These are phyloP conservation scores for Pythium guiyangense DNA, from an alignment of 352 stramenopile genomes.

Conservation along the genomic window DNA sequence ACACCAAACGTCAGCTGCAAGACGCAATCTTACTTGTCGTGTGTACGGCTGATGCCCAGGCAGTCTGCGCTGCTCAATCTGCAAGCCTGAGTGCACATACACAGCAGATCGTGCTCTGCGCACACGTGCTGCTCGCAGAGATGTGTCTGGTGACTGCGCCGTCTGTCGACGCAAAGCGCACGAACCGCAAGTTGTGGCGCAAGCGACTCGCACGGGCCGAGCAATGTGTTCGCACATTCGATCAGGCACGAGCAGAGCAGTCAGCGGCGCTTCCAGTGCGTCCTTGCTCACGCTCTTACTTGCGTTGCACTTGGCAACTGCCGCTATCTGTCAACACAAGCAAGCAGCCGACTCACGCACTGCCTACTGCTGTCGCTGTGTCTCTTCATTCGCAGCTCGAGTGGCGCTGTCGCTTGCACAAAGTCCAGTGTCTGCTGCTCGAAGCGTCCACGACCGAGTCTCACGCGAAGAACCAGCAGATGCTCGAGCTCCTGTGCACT, in stretches of 20 bases:
- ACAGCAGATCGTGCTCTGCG: slow-evolving; percentile 21
- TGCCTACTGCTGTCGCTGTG: background rate
- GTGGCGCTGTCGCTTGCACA: slow-evolving; percentile 42
- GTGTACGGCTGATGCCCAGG: slow-evolving; percentile 13
- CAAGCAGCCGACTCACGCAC: background rate
- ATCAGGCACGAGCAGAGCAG: slow-evolving; percentile 16
- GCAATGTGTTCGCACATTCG: slow-evolving; percentile 28
- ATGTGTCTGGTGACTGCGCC: slow-evolving; percentile 40
- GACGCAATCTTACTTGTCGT: background rate
- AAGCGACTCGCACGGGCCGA: slow-evolving; percentile 44
- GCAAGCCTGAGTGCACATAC: slow-evolving; percentile 11
- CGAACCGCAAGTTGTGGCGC: slow-evolving; percentile 43
- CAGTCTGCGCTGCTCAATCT: slow-evolving; percentile 21
- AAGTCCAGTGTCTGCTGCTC: slow-evolving; percentile 49
- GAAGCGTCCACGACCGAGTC: slow-evolving; percentile 41
- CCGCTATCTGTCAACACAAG: too few species aligned
- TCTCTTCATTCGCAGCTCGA: slow-evolving; percentile 22
- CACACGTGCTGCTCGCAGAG: slow-evolving; percentile 55
- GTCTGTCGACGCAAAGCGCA: slow-evolving; percentile 26
- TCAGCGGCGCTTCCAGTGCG: background rate
- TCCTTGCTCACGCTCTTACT: background rate
- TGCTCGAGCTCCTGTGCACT: slow-evolving; percentile 47
- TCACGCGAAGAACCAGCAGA: slow-evolving; percentile 24
- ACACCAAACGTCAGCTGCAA: background rate
- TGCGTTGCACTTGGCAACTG: background rate